These are phyloP conservation scores for Ashbya aceris DNA, from an alignment of 1,139 yeast species.

Conservation along the genomic window DNA sequence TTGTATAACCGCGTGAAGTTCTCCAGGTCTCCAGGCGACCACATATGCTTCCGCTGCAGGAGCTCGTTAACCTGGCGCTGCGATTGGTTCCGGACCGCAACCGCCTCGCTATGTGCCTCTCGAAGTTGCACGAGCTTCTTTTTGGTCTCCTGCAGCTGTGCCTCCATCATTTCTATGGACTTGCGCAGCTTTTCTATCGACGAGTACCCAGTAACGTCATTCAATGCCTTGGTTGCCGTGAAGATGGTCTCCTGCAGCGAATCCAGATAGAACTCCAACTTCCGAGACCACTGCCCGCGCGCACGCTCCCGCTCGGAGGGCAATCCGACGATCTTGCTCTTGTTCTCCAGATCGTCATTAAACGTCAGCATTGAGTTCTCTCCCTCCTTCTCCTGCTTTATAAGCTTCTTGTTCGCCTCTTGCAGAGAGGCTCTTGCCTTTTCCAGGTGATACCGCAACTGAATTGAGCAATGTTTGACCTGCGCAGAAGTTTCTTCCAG, in stretches of 20 bases:
- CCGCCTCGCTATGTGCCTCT: conserved; percentile 49
- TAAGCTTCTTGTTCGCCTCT: conserved; percentile 30
- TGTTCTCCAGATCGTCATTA: conserved; percentile 28
- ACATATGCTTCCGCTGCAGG: conserved; percentile 71
- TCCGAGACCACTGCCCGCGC: conserved; percentile 45
- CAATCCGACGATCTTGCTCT: conserved; percentile 27
- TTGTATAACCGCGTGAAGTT: conserved; percentile 73
- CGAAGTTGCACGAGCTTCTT: conserved; percentile 43
- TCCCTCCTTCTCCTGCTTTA: conserved; percentile 30
- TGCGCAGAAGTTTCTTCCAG: conserved; percentile 7
- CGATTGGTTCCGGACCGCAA: conserved; percentile 55
- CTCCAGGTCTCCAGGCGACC: conserved; percentile 75
- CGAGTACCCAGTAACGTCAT: conserved; percentile 89
- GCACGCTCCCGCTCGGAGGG: conserved; percentile 38
- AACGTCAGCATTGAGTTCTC: conserved; percentile 23
- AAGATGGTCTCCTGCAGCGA: conserved; percentile 57
- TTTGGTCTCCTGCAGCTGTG: conserved; percentile 42
- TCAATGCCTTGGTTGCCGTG: conserved; percentile 65
- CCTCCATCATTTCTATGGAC: conserved; percentile 45
- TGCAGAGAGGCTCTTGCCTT: conserved; percentile 31
- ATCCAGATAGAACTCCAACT: conserved; percentile 46
- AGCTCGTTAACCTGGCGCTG: conserved; percentile 86
- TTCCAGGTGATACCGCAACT: conserved; percentile 19
- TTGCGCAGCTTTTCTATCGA: conserved; percentile 64
- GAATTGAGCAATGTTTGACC: conserved; percentile 10